A percentile compares a stretch with the other conserved stretches of the same genome.
Conservation (phyloP, 2,329 filamentous ascomycete species). For the Fusarium xyrophilum region DNA sequence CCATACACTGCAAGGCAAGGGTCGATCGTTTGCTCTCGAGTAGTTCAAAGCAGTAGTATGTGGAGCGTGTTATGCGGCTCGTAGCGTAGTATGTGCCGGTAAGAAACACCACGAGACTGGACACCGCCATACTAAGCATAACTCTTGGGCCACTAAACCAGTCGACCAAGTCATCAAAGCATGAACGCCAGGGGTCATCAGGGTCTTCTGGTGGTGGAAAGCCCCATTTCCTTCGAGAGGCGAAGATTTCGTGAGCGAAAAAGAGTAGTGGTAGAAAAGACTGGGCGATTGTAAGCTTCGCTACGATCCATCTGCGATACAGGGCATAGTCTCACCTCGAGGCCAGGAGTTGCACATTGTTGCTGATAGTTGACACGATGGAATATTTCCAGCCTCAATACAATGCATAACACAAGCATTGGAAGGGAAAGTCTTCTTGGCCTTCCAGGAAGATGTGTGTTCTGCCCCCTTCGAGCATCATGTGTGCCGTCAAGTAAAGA, state of each 20-base stretch:
- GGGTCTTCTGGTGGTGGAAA: conserved; percentile 44
- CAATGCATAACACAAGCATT: conserved; percentile 52
- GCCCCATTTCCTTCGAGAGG: conserved; percentile 44
- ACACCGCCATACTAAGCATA: conserved; percentile 46
- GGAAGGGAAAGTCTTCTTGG: conserved; percentile 57
- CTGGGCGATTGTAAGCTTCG: conserved; percentile 42
- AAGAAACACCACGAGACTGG: conserved; percentile 50
- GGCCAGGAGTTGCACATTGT: conserved; percentile 58
- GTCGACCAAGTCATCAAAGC: conserved; percentile 55
- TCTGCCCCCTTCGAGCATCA: conserved; percentile 46
- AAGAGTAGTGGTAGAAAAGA: conserved; percentile 56
- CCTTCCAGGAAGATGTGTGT: conserved; percentile 50
- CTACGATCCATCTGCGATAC: background rate
- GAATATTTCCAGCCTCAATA: conserved; percentile 57
- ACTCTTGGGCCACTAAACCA: conserved; percentile 56
- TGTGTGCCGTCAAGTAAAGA: conserved; percentile 33
- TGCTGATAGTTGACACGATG: conserved; percentile 55
- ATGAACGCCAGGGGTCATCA: conserved; percentile 57
- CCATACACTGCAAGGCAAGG: conserved; percentile 52
- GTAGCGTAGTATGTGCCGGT: conserved; percentile 53
- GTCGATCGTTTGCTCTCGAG: conserved; percentile 50
- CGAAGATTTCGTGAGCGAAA: conserved; percentile 54
- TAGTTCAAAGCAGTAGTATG: conserved; percentile 58
- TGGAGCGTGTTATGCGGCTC: conserved; percentile 52
- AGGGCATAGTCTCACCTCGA: conserved; percentile 51